Evolutionary conservation across 1,284 basidiomycete species (phyloP), one percentile per base, ranked within the genome.

Genomic region (Grifola frondosa): DNA sequence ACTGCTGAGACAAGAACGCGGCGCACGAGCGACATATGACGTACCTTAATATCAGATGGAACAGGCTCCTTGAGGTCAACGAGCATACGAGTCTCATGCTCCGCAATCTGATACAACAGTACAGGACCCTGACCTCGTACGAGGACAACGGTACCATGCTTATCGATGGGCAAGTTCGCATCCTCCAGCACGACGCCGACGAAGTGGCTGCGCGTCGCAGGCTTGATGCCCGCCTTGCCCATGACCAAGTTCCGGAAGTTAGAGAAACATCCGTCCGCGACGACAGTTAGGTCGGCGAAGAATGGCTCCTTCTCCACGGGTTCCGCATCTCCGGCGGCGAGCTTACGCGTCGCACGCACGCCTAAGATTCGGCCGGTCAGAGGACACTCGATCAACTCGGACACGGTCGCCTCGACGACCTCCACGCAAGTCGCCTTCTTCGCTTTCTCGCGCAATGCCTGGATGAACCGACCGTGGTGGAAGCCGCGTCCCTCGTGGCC

Each of bases 211-310:
- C 49, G 50, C 15, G 44, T 30, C 38, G 35, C 42, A 12, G 43
- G 30, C 13, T 42, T 36, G 7, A 42, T 13, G 8, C 38, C 46
- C 10, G 51, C 45, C 34, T 45, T 53, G 40, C 78, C 74, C 71
- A 85, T 73, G 45, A 85, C 75, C 40, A 66, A 49, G 48, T 62
- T 62, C 35, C 88, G 75, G 70, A 91, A 91, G 57, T 89, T 90
- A 31, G 92, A 96, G 66, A 94, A 93, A 66, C 93, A 97, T 0
- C 96, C 96, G 64, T 99, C 96, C 6, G 94, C 93, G 43, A 98
- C 71, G 61, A 99, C 73, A 33, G 92, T 92, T 33, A 99, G 66
- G 32, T 87, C 81, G 0, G 90, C 92, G 43, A 73, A 78, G 50
- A 84, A 80, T 1, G 68, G 54, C 51, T 80, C 73, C 60, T 78